Evolutionary conservation across 192 early-diverging fungal genomes (phyloP).

Genomic region (Nowakowskiella sp.): DNA sequence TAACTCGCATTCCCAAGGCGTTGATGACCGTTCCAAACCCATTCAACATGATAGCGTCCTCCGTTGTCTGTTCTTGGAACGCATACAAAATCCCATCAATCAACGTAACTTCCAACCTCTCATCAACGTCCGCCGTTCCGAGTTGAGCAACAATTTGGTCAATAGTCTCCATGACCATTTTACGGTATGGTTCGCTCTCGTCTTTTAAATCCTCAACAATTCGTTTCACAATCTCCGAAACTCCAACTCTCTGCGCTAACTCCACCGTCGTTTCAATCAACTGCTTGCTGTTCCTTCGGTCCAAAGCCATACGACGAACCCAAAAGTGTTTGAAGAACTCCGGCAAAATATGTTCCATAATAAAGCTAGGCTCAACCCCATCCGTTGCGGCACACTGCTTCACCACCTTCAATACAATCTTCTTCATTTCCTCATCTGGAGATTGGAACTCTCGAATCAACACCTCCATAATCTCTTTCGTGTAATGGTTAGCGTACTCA

Average conservation of each 20-base stretch:
- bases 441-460: constrained; percentile 94
- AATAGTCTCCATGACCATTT: constrained; percentile 98
- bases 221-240: constrained; percentile 75
- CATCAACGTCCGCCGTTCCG: constrained; percentile 87
- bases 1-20: constrained; percentile 77
- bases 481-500: constrained; percentile 90
- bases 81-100: constrained; percentile 96
- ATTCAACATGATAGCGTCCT: constrained; percentile 85
- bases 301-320: constrained; percentile 94
- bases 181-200: constrained; percentile 84
- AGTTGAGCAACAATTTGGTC: constrained; percentile 69
- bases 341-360: constrained; percentile 84
- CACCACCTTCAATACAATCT: constrained; percentile 94
- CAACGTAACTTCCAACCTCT: constrained; percentile 83
- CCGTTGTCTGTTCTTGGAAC: constrained; percentile 97
- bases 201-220: constrained; percentile 94
- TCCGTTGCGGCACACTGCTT: constrained; percentile 94
- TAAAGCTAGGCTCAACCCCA: constrained; percentile 77
- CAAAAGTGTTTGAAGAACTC: constrained; percentile 96
- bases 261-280: constrained; percentile 96
- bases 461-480: constrained; percentile 86
- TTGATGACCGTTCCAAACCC: constrained; percentile 94
- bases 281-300: constrained; percentile 84
- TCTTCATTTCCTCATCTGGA: constrained; percentile 97
- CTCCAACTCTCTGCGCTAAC: constrained; percentile 86